phyloP scores from a whole-genome alignment of 257 asterid genomes.

The Solanum pimpinellifolium region DNA sequence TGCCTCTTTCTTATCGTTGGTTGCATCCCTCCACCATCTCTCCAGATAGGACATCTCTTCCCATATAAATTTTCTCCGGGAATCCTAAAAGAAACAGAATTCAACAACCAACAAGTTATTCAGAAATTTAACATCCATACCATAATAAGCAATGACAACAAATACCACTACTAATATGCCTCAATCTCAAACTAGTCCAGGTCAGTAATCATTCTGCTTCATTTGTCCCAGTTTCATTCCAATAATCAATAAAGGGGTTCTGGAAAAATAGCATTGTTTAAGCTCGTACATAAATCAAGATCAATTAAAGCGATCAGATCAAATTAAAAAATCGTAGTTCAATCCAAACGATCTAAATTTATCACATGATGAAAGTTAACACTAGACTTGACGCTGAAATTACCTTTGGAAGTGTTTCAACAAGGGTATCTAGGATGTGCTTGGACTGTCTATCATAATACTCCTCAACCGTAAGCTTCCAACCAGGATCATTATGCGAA shows the following conservation, averaged over 20 bases:
- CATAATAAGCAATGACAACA: not conserved
- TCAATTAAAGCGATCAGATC: not conserved
- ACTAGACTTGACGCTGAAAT: not conserved
- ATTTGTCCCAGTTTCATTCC: not conserved
- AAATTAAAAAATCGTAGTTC: not conserved
- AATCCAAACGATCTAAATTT: not conserved
- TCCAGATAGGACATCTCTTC: slow-evolving; percentile 98
- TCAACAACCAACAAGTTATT: not conserved
- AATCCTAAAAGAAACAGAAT: slow-evolving; percentile 39
- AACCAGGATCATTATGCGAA: slow-evolving; percentile 98
- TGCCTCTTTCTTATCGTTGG: slow-evolving; percentile 51
- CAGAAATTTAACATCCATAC: not conserved
- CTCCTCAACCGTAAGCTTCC: slow-evolving; percentile 94
- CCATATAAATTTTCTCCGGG: slow-evolving; percentile 91
- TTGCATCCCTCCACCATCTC: slow-evolving; percentile 99
- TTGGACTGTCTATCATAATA: slow-evolving; percentile 82
- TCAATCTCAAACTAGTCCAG: not conserved
- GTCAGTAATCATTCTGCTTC: not conserved
- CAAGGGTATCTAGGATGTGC: slow-evolving; percentile 31
- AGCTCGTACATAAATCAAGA: not conserved
- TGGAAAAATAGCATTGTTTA: not conserved
- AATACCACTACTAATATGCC: not conserved
- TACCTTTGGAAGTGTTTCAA: not conserved
- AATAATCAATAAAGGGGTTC: not conserved
- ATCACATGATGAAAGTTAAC: not conserved